Evolutionary conservation across 2,329 filamentous ascomycete species (phyloP).

Genomic region (Mycogone perniciosa): DNA sequence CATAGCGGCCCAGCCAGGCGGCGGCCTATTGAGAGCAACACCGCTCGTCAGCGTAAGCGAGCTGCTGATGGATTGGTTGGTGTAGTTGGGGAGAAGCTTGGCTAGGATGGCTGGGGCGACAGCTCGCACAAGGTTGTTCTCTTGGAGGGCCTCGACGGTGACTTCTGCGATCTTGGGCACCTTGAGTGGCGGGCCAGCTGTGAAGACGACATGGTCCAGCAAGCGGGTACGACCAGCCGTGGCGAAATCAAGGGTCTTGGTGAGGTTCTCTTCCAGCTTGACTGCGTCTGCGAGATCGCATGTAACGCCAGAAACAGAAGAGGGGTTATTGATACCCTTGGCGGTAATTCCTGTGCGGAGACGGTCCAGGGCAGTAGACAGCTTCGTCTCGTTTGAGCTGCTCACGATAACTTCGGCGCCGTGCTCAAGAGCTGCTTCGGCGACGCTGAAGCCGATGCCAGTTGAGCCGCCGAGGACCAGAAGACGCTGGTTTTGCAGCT

Average conservation of each 20-base stretch:
- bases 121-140: slow-evolving; percentile 42
- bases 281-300: slow-evolving; percentile 17
- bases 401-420: slow-evolving; percentile 53
- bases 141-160: slow-evolving; percentile 30
- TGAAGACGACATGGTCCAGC: slow-evolving; percentile 53
- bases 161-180: not conserved
- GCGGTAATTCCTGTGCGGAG: slow-evolving; percentile 37
- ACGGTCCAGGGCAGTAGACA: slow-evolving; percentile 39
- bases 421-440: slow-evolving; percentile 49
- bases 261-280: slow-evolving; percentile 33
- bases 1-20: slow-evolving; percentile 44
- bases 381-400: slow-evolving; percentile 46
- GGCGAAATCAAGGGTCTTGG: slow-evolving; percentile 40
- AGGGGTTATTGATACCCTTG: slow-evolving; percentile 16
- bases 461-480: slow-evolving; percentile 58
- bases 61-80: slow-evolving; percentile 34
- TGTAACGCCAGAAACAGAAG: slow-evolving; percentile 19
- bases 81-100: slow-evolving; percentile 41
- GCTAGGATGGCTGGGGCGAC: slow-evolving; percentile 45
- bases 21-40: slow-evolving; percentile 42
- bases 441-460: slow-evolving; percentile 57
- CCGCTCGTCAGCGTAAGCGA: slow-evolving; percentile 55
- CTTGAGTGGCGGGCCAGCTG: slow-evolving; percentile 41
- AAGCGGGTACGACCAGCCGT: slow-evolving; percentile 35
- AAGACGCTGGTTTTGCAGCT: slow-evolving; percentile 34